A percentile compares a stretch with the other conserved stretches of the same genome.
phyloP scores from a whole-genome alignment of 106 monocot genomes.

The Amphibolis antarctica region DNA sequence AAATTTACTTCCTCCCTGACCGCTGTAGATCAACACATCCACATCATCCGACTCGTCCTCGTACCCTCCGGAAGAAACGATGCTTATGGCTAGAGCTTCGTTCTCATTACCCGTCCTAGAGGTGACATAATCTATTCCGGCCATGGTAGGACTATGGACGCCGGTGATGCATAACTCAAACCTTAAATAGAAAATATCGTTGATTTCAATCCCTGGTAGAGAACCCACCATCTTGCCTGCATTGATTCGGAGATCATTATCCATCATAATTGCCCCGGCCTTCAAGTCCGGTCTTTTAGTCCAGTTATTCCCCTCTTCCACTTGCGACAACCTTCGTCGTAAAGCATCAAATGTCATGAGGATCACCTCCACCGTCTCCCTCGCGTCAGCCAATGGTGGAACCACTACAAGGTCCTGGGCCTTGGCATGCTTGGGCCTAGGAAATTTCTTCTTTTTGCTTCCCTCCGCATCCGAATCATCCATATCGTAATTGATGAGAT shows the following conservation, averaged over 20 bases:
- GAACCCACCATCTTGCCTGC: slow-evolving; percentile 43
- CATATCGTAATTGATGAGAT: slow-evolving; percentile 10
- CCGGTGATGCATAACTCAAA: slow-evolving; percentile 66
- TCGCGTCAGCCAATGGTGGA: slow-evolving; percentile 29
- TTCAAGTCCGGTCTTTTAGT: slow-evolving; percentile 39
- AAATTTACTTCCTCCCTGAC: slow-evolving; percentile 38
- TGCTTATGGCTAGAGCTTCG: slow-evolving; percentile 54
- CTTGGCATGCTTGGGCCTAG: neutral
- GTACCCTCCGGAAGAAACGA: slow-evolving; percentile 72
- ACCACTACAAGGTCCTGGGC: slow-evolving; percentile 16
- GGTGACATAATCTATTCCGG: slow-evolving; percentile 63
- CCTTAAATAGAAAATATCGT: slow-evolving; percentile 77
- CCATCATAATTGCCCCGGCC: slow-evolving; percentile 51
- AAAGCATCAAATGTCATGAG: slow-evolving; percentile 82
- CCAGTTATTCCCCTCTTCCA: slow-evolving; percentile 38
- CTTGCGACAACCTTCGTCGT: slow-evolving; percentile 42
- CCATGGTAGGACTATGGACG: slow-evolving; percentile 59
- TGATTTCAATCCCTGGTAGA: slow-evolving; percentile 59
- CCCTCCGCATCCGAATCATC: slow-evolving; percentile 12
- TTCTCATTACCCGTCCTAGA: slow-evolving; percentile 23
- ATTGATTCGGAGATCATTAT: slow-evolving; percentile 36
- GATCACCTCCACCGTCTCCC: slow-evolving; percentile 38
- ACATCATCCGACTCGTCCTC: slow-evolving; percentile 49
- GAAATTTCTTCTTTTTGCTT: slow-evolving; percentile 8
- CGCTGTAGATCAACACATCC: slow-evolving; percentile 51